A percentile compares a stretch with the other conserved stretches of the same genome.
These are phyloP conservation scores for Pestalotiopsis sp. DNA, from an alignment of 2,329 filamentous ascomycete genomes.

Conservation along the genomic window DNA sequence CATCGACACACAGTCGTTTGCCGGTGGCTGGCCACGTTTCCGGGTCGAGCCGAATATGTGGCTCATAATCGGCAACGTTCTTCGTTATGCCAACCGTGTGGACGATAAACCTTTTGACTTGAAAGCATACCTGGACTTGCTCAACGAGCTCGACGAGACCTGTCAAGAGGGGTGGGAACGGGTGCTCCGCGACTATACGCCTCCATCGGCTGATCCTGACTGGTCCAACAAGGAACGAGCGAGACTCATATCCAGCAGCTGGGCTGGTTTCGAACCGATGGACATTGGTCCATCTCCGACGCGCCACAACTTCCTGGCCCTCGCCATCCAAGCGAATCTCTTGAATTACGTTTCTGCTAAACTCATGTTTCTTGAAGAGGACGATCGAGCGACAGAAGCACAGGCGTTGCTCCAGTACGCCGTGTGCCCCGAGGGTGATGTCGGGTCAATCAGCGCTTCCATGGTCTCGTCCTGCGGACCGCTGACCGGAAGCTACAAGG, in stretches of 20 bases:
- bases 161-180: background rate
- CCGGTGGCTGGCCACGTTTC: background rate
- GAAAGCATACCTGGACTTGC: constrained; percentile 2
- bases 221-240: background rate
- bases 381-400: background rate
- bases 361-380: background rate
- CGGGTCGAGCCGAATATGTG: constrained; percentile 1
- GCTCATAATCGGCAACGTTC: constrained; percentile 1
- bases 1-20: background rate
- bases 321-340: constrained; percentile 9
- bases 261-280: constrained; percentile 12
- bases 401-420: constrained; percentile 9
- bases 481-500: constrained; percentile 11
- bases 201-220: background rate
- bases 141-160: constrained; percentile 8
- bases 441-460: background rate
- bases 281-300: constrained; percentile 6
- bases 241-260: background rate
- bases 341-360: constrained; percentile 8
- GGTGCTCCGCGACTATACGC: background rate
- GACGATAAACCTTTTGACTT: constrained; percentile 11
- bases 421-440: constrained; percentile 8
- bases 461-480: constrained; percentile 9
- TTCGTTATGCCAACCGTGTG: constrained; percentile 10
- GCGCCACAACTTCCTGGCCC: constrained; percentile 1